Conservation (phyloP, 192 early-diverging fungal species). For the Fimicolochytrium jonesii region DNA sequence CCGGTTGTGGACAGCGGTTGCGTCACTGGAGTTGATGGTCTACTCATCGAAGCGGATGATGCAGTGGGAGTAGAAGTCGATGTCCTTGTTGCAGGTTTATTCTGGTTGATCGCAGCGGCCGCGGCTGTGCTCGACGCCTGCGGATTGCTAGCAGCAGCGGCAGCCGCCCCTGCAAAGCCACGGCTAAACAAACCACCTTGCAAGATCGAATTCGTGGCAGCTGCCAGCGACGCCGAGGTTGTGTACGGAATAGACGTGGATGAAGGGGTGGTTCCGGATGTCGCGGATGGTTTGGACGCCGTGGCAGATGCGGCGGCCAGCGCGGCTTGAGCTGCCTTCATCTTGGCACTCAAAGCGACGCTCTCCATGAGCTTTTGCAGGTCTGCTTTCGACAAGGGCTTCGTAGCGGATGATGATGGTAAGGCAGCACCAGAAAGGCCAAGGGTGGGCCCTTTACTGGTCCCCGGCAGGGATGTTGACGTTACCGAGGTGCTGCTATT, state of each 20-base stretch:
- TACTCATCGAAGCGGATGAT: too few species aligned
- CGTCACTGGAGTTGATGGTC: too few species aligned
- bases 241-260: background rate
- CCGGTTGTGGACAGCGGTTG: too few species aligned
- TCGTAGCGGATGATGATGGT: background rate
- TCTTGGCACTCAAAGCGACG: constrained; percentile 3
- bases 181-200: background rate
- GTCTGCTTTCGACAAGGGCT: background rate
- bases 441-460: too few species aligned
- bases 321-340: constrained; percentile 9
- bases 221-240: background rate
- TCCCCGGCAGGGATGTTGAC: too few species aligned
- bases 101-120: background rate
- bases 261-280: background rate
- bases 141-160: background rate
- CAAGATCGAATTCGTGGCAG: background rate
- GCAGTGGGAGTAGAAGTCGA: too few species aligned
- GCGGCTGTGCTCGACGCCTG: background rate
- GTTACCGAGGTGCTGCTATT: too few species aligned
- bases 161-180: constrained; percentile 2
- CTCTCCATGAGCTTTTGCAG: constrained; percentile 16
- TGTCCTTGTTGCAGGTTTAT: background rate
- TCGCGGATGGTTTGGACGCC: background rate
- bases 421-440: too few species aligned
- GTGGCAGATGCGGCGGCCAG: background rate